Evolutionary conservation across 2,329 filamentous ascomycete genomes (phyloP).

Genomic region (Cordyceps fumosorosea): DNA sequence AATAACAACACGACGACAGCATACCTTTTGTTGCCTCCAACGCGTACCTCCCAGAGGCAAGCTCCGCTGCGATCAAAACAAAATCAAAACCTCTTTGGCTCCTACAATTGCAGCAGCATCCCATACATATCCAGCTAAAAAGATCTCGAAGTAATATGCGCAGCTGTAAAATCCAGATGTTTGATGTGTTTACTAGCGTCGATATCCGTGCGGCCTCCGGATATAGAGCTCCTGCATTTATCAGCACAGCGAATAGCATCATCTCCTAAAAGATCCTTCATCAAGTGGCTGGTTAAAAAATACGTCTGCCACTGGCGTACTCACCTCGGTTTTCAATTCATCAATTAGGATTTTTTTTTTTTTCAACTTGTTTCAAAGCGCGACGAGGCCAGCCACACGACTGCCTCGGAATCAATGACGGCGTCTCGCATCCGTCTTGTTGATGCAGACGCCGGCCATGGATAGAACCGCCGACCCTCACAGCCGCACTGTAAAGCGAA

Average conservation of each 20-base stretch:
- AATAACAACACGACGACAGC: no score
- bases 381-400: background rate
- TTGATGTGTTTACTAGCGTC: background rate
- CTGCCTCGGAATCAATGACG: background rate
- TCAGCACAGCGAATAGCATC: background rate
- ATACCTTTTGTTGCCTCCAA: no score
- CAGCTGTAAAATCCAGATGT: no score
- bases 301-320: background rate
- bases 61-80: no score
- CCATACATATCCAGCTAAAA: no score
- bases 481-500: background rate
- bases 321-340: background rate
- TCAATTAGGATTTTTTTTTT: background rate
- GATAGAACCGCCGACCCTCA: background rate
- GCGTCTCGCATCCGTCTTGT: background rate
- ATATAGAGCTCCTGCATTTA: background rate
- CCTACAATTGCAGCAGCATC: no score
- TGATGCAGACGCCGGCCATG: background rate
- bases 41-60: no score
- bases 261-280: background rate
- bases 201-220: constrained; percentile 2
- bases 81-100: no score
- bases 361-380: background rate
- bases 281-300: background rate
- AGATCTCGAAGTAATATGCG: no score